Base-by-base conservation (phyloP, 1,284 basidiomycete genomes). In the Hemileia vastatrix region DNA sequence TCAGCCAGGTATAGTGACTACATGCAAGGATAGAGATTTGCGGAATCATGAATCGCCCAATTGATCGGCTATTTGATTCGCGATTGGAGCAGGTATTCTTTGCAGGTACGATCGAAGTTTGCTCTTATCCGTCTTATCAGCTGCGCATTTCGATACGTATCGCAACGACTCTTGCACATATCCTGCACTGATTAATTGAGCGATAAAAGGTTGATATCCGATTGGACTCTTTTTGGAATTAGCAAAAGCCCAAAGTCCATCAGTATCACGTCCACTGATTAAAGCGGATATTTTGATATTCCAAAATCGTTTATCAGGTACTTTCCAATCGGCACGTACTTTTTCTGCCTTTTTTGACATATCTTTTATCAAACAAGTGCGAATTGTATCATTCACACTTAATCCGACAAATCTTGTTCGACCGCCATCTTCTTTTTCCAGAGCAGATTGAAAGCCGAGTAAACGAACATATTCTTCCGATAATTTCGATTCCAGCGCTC, bases 251-350 rank as follows among this genome's bases (percentile, higher is more conserved):
- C 94, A 90, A 4, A 96, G 80, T 0, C 81, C 84, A 33, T 89
- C 86, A 77, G 91, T 94, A 74, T 94, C 89, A 59, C 84, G 80
- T 8, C 82, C 79, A n/a, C 81, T 79, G 1, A 86, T 86, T 56
- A 95, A 77, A 0, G 89, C 86, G 64, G 89, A 83, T 5, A 96
- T 77, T 75, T 94, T 94, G 67, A 90, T 75, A 77, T 90, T 87
- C 90, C 90, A 95, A 77, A 90, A 95, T 87, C 91, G 80, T 78
- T 90, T 93, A 71, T 95, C 92, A 0, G 90, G 83, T 0, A 96
- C 87, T 72, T 87, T 91, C 80, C 88, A 95, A 67, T 94, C 90
- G 0, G 80, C 79, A 71, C 86, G 85, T 57, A 92, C 76, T 71
- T 86, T 88, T 70, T 96, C 92, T 0, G 90, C 92, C 60, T 84